Evolutionary conservation across 106 monocot species (phyloP).

Genomic region (Dactylorhiza incarnata): DNA sequence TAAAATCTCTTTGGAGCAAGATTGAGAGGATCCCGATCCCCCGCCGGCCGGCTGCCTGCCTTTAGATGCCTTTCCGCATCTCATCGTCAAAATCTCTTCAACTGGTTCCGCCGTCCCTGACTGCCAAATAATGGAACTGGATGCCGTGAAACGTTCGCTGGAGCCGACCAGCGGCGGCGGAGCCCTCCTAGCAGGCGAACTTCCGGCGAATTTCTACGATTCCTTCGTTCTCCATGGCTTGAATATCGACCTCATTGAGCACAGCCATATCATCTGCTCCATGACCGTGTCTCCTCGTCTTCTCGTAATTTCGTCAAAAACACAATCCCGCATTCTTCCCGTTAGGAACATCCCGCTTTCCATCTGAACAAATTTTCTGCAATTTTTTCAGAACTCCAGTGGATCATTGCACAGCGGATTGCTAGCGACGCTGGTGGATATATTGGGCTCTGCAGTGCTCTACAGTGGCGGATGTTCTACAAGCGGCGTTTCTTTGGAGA

Average conservation of each 20-base stretch:
- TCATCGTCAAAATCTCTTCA: no score
- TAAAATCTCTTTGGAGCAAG: no score
- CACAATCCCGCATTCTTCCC: neutral
- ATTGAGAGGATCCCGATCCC: no score
- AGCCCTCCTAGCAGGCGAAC: neutral
- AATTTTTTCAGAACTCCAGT: conserved; percentile 36
- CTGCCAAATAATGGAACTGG: conserved; percentile 36
- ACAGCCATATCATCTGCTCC: conserved; percentile 74
- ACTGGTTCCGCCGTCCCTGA: no score
- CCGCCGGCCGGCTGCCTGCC: no score
- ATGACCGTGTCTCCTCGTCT: conserved; percentile 56
- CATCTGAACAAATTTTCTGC: neutral
- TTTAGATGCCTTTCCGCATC: no score
- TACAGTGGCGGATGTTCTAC: conserved; percentile 18
- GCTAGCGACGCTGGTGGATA: conserved; percentile 61
- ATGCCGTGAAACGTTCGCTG: conserved; percentile 37
- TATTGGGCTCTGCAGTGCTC: conserved; percentile 55
- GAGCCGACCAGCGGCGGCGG: conserved; percentile 16
- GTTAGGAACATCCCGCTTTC: neutral
- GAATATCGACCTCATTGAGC: conserved; percentile 51
- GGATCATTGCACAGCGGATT: conserved; percentile 60
- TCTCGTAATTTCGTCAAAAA: conserved; percentile 20
- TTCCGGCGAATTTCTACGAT: conserved; percentile 50
- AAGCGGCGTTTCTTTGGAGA: conserved; percentile 61
- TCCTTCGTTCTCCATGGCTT: conserved; percentile 48